A percentile compares a stretch with the other conserved stretches of the same genome.
These are phyloP conservation scores for Penicillium sp. DNA, from an alignment of 2,329 filamentous ascomycete species.

Conservation along the genomic window DNA sequence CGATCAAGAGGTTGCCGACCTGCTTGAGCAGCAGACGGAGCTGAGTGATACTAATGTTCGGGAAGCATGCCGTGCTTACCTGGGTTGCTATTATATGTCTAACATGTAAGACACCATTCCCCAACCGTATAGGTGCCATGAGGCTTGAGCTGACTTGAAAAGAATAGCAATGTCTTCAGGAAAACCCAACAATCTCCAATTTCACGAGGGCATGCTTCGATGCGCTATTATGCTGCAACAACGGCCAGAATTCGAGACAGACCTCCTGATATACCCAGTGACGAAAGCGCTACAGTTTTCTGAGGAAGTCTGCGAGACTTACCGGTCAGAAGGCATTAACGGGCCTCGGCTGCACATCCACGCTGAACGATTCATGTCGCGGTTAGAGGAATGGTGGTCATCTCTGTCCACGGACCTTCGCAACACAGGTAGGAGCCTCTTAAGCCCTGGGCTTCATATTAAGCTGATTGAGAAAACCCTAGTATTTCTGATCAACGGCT, in stretches of 20 bases:
- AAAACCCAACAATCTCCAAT: constrained; percentile 14
- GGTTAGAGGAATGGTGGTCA: constrained; percentile 18
- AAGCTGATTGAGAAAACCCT: no score
- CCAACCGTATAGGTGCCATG: no score
- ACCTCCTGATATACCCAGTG: constrained; percentile 21
- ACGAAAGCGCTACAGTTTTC: constrained; percentile 20
- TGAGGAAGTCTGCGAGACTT: constrained; percentile 17
- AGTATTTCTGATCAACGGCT: no score
- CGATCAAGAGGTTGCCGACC: constrained; percentile 12
- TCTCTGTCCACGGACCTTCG: constrained; percentile 13
- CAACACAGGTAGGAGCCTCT: constrained; percentile 6
- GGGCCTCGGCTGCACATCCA: constrained; percentile 10
- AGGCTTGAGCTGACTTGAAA: constrained; percentile 1
- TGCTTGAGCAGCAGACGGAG: constrained; percentile 7
- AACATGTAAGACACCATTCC: not conserved
- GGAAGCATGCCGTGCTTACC: no score
- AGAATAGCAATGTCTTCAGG: constrained; percentile 15
- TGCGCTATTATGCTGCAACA: constrained; percentile 19
- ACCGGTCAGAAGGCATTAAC: constrained; percentile 10
- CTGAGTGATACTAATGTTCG: not conserved
- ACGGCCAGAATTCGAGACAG: constrained; percentile 21
- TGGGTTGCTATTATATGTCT: no score
- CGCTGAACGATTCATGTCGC: constrained; percentile 14
- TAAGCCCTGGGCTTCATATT: not conserved
- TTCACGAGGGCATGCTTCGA: constrained; percentile 15